These are phyloP conservation scores for Annulohypoxylon maeteangense DNA, from an alignment of 495 filamentous ascomycete species.

Conservation along the genomic window DNA sequence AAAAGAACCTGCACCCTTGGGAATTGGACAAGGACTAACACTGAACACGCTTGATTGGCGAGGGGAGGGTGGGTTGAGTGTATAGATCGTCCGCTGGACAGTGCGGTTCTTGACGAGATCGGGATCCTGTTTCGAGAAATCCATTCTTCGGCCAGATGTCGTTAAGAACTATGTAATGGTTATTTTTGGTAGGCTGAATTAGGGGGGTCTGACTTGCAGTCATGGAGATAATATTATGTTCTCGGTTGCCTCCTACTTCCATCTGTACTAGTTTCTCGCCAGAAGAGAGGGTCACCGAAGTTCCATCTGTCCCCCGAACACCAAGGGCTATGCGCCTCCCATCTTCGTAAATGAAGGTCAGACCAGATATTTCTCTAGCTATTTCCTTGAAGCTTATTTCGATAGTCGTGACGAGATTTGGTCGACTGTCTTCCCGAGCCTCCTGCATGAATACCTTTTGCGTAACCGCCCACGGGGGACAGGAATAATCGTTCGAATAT, in stretches of 20 bases:
- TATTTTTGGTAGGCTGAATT: neutral
- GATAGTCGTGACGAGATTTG: conserved; percentile 1
- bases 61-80: neutral
- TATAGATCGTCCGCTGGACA: neutral
- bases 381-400: conserved; percentile 1
- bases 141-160: neutral
- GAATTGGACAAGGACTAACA: neutral
- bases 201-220: neutral
- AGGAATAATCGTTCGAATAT: neutral
- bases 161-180: conserved; percentile 3
- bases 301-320: neutral
- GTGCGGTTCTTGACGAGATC: neutral
- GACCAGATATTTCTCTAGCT: neutral
- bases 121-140: neutral
- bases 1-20: neutral
- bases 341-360: conserved; percentile 10
- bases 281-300: neutral
- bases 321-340: neutral
- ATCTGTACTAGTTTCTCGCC: conserved; percentile 3
- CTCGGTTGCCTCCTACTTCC: neutral
- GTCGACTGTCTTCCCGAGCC: neutral
- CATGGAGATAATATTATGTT: conserved; percentile 4
- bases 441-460: conserved; percentile 16
- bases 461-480: neutral
- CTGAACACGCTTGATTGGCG: no score